Base-by-base conservation (phyloP, 129 eudicot species). In the Flaveria ramosissima region DNA sequence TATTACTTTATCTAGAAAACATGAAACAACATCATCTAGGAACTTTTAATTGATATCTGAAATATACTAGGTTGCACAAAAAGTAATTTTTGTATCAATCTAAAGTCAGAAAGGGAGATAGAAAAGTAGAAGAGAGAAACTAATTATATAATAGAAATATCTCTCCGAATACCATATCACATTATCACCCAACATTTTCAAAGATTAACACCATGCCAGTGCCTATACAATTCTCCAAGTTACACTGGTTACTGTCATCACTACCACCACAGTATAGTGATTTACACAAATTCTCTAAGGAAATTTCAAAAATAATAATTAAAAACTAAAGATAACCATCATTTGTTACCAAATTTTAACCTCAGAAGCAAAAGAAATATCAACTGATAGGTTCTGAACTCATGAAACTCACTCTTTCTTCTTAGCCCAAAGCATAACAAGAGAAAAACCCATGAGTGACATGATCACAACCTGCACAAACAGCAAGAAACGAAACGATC, bases 391-490 rank as follows among this genome's bases (percentile, higher is more conserved):
- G 45, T 15, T 16, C 19, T 57, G 14, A 6, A 26, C 7, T 46
- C 30, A 21, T 75, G 23, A 64, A 1, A 24, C 48, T 53, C 14
- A 43, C 11, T 15, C 84, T 72, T 88, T 89, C 74, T 80, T 91
- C 89, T 82, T 85, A 60, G 89, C 80, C 98, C 98, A 91, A 47
- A 91, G 42, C 97, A 94, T 91, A 53, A 93, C 98, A 55, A 93
- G 93, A 67, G 93, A 85, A 78, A 91, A 94, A 15, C 96, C 98
- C 97, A 94, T 91, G 70, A 89, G 79, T 46, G 98, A 94, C 98
- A 94, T 94, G 70, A 89, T 86, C 60, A 94, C 98, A 21, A 88
- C 91, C 98, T 91, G 86, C 85, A 78, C 63, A 82, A 66, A 68
- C 55, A 68, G 48, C 73, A 79, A 80, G 0, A 46, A 56, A 68